These are phyloP conservation scores for Cicer judaicum DNA, from an alignment of 306 rosid species.

Conservation along the genomic window DNA sequence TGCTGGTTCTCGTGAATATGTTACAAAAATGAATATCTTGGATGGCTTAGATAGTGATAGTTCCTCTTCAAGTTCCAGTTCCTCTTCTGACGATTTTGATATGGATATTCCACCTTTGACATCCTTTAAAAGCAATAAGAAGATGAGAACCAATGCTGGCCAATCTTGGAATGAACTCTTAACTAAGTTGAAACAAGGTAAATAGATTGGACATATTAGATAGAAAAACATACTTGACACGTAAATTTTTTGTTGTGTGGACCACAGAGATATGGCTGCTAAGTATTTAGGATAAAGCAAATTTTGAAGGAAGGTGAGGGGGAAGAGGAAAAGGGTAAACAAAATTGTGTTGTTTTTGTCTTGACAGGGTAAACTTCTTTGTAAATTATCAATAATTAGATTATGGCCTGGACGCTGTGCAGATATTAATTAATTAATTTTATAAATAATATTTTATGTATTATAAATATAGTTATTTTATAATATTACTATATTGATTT, in stretches of 20 bases:
- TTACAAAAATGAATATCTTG: not conserved
- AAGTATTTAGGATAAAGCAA: not conserved
- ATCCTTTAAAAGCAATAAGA: not conserved
- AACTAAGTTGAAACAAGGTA: constrained; percentile 35
- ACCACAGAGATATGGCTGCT: not conserved
- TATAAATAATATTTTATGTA: too few species aligned
- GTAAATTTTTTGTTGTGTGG: constrained; percentile 23
- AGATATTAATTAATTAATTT: too few species aligned
- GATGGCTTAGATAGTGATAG: constrained; percentile 14
- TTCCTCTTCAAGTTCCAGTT: constrained; percentile 36
- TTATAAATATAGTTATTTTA: too few species aligned
- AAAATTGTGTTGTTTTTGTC: not conserved
- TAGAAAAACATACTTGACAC: constrained; percentile 13
- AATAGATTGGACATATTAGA: constrained; percentile 8
- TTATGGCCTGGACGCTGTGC: too few species aligned
- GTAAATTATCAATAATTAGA: not conserved
- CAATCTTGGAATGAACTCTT: constrained; percentile 13
- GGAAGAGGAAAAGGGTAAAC: not conserved
- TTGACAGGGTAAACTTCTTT: not conserved
- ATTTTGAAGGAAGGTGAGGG: not conserved
- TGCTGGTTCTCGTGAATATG: not conserved
- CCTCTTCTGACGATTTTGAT: constrained; percentile 36
- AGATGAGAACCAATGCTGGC: constrained; percentile 19
- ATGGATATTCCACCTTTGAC: not conserved
- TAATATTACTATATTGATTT: too few species aligned